Evolutionary conservation across 2,329 filamentous ascomycete genomes (phyloP), one percentile per base, ranked within the genome.

Genomic region (Alternaria burnsii): DNA sequence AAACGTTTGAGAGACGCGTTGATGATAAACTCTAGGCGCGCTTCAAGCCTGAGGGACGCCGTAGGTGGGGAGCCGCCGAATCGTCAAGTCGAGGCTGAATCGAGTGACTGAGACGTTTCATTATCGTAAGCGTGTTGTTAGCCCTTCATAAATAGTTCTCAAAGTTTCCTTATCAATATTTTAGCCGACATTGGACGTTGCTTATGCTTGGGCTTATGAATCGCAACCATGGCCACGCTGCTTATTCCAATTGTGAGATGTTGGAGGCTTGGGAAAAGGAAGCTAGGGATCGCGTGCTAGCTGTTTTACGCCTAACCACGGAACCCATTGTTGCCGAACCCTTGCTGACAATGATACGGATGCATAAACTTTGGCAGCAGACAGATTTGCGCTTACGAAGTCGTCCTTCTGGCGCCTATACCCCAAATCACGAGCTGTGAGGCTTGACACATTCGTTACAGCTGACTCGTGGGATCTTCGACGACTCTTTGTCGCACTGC

Each of bases 1-100:
- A 58, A 54, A 28, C 18, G 36, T 55, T 18, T 42, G 47, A 34
- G 54, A 51, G 63, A 52, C 59, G 61, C 58, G 61, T 44, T 54
- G 58, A 20, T 48, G 54, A 58, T 59, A 66, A 59, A 50, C 51
- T 62, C 59, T 46, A 47, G 59, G 52, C 64, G 56, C 51, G 55
- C 54, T 53, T 58, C 60, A 55, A 52, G 54, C 38, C 41, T 51
- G 26, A 54, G 34, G 28, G 42, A 56, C 61, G 41, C 59, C 58
- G 59, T 55, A 65, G 58, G 61, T 63, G 68, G 68, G 68, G 70
- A 70, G 57, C 61, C 54, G 58, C 44, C 38, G 11, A 54, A 57
- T 28, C 30, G 44, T 22, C 14, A 52, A 16, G 46, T 53, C 55
- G 46, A 52, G 47, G 52, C 34, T 57, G 47, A 51, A 53, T 43